These are phyloP conservation scores for Bidens hawaiensis DNA, from an alignment of 140 eudicot species.

Conservation along the genomic window DNA sequence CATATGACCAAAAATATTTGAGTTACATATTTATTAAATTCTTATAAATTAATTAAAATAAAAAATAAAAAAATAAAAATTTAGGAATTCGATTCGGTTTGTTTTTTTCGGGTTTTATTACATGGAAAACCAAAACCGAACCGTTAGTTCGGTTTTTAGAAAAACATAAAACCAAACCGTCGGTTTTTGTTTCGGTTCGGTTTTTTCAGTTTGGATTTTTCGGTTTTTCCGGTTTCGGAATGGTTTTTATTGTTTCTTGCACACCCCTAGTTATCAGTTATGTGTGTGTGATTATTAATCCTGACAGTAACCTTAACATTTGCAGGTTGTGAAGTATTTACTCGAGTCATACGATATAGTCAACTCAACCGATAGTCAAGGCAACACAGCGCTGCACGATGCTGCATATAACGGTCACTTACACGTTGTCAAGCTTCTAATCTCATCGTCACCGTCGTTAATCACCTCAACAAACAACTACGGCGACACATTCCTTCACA, in stretches of 20 bases:
- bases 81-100: too few relatives aligned
- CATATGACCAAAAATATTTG: too few relatives aligned
- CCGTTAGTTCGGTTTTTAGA: too few relatives aligned
- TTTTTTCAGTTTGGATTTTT: too few relatives aligned
- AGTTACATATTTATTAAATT: too few relatives aligned
- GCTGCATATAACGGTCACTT: conserved; percentile 76
- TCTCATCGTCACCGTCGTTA: conserved; percentile 40
- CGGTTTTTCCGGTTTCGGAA: background rate
- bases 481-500: conserved; percentile 87
- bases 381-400: conserved; percentile 75
- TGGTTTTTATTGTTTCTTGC: too few relatives aligned
- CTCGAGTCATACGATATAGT: conserved; percentile 46
- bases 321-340: conserved; percentile 68
- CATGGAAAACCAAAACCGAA: too few relatives aligned
- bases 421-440: conserved; percentile 40
- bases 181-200: too few relatives aligned
- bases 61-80: too few relatives aligned
- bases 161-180: too few relatives aligned
- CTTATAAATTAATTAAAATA: too few relatives aligned
- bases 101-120: too few relatives aligned
- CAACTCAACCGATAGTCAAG: conserved; percentile 43
- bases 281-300: background rate
- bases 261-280: background rate
- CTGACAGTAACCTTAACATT: background rate
- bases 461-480: conserved; percentile 42